Base-by-base conservation (phyloP, 1,284 basidiomycete species). In the Leccinum griseonigrum region DNA sequence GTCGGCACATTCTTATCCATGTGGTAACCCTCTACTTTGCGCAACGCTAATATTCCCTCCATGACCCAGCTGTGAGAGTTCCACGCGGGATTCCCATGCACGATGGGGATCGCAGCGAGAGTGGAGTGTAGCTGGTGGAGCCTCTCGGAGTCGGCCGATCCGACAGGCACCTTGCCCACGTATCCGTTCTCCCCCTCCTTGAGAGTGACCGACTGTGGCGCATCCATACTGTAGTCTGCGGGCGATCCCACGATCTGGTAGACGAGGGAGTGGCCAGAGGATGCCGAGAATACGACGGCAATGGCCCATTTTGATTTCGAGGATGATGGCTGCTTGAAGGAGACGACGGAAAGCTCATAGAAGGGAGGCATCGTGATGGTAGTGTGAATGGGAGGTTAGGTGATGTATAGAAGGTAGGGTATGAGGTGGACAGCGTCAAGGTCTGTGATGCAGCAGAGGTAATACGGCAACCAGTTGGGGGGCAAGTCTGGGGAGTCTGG, bases 171-270 rank as follows among this genome's bases (percentile, higher is more conserved):
- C 55, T 63, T 75, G 48, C 65, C 57, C 55, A 58, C 4, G 36
- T 75, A 74, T 13, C 64, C 71, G 40, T 66, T 72, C 29, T 73
- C 73, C 31, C 74, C 71, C 36, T 64, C 63, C 54, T 69, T 71
- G 7, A 73, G 66, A 0, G 74, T 72, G 60, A 75, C 72, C 1
- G 72, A 73, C 59, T 75, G 74, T 3, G 72, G 72, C 1, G 61
- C 73, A 16, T 76, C 72, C 3, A 74, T 62, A 38, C 64, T 63
- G 54, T 72, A 76, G 68, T 74, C 71, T 48, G 65, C 13, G 22
- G 57, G n/a, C 1, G 69, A 69, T 28, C 74, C 74, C 10, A 62
- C 26, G 59, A 74, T 72, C 48, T 75, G 73, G 58, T 74, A 74
- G n/a, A 74, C 52, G 58, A 74, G 63, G 1, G 74, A 74, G 60